Percentiles rank a stretch among this genome's conserved stretches.
phyloP scores from a whole-genome alignment of 1,139 yeast genomes.

The Blastobotrys petasosporus region DNA sequence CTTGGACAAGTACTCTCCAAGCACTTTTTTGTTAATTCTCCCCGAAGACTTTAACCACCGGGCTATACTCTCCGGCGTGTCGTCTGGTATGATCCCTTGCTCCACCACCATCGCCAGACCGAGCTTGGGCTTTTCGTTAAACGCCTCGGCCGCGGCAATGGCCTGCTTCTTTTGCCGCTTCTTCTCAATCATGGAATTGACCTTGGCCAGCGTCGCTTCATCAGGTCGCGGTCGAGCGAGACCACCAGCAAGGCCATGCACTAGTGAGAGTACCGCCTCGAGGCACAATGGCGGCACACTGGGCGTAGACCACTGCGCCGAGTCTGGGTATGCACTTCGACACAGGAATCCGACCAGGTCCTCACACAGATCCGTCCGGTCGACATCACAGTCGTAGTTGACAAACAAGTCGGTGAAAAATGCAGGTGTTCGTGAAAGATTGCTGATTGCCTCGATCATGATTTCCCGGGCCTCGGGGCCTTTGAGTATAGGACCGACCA shows the following conservation, averaged over 20 bases:
- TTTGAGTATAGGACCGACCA: slow-evolving; percentile 16
- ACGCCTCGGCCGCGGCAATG: slow-evolving; percentile 62
- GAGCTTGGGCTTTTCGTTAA: slow-evolving; percentile 70
- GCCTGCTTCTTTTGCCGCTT: slow-evolving; percentile 65
- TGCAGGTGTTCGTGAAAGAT: slow-evolving; percentile 68
- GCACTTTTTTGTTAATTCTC: slow-evolving; percentile 73
- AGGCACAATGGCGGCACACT: slow-evolving; percentile 90
- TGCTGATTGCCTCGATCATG: slow-evolving; percentile 75
- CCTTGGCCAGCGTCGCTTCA: slow-evolving; percentile 19
- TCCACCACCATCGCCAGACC: slow-evolving; percentile 63
- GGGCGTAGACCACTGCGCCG: slow-evolving; percentile 69
- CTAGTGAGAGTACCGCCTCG: slow-evolving; percentile 73
- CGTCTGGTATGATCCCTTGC: slow-evolving; percentile 55
- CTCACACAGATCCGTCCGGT: slow-evolving; percentile 73
- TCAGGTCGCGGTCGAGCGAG: slow-evolving; percentile 5
- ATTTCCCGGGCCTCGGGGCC: slow-evolving; percentile 62
- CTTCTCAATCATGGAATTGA: slow-evolving; percentile 30
- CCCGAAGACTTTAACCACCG: slow-evolving; percentile 71
- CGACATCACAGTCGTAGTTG: slow-evolving; percentile 87
- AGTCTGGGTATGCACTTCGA: slow-evolving; percentile 71
- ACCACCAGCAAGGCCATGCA: slow-evolving; percentile 60
- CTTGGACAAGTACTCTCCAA: slow-evolving; percentile 83
- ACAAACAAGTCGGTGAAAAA: slow-evolving; percentile 74
- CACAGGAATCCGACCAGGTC: slow-evolving; percentile 66
- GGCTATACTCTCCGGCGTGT: slow-evolving; percentile 59